Evolutionary conservation across 1,139 yeast genomes (phyloP), one percentile per base, ranked within the genome.

Genomic region (Taphrina deformans): DNA sequence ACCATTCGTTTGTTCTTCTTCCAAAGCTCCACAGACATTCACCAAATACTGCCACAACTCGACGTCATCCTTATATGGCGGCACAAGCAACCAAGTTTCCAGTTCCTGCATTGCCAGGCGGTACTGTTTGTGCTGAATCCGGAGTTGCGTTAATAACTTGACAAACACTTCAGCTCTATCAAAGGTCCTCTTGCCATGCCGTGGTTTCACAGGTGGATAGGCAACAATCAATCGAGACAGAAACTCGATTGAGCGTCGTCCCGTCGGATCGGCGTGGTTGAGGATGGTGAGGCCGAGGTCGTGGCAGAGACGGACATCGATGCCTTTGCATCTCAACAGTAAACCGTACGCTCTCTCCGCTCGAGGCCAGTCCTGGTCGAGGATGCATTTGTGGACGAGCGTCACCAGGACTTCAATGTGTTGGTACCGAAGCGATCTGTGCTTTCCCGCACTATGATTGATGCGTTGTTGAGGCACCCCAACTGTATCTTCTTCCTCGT

Each of bases 271-370:
- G 16, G 16, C 29, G 38, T 65, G 53, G 21, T 29, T 31, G 24
- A 65, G 51, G n/a, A 65, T 65, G 23, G 65, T 67, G 18, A 65
- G 56, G 1, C 67, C 67, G 21, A 65, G 12, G 45, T 65, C 67
- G 46, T 62, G 64, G 38, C 62, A 55, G 16, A 55, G 53, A n/a
- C 62, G 41, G 26, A 65, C 48, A 45, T 55, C 62, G 27, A 53
- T 29, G 16, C 65, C 66, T 21, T 45, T 38, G 10, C 64, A 33
- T 10, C 65, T 40, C 40, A 63, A 33, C 44, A 60, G 40, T 16
- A 64, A 31, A 16, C 58, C 27, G 29, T 50, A 66, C n/a, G 67
- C 67, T 6, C 55, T 51, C 9, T 14, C 26, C 5, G 65, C 67
- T n/a, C 55, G 46, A 2, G 41, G 35, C 58, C 55, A 63, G 24